Base-by-base conservation (phyloP, 2,329 filamentous ascomycete genomes). In the Claviceps quebecensis region DNA sequence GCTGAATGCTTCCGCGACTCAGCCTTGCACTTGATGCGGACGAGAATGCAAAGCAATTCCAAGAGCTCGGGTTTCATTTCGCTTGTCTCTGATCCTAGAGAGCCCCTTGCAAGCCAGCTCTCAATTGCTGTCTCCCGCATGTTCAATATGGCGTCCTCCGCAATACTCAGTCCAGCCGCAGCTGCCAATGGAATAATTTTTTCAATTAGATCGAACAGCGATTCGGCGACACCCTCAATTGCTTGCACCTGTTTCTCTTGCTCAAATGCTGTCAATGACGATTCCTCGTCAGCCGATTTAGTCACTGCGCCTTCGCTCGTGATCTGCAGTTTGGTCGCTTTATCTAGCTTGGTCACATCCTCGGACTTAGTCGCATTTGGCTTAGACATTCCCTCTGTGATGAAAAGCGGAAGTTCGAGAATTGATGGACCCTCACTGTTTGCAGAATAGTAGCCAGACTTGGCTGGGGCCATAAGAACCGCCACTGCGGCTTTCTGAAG, bases 111-210 rank as follows among this genome's bases (percentile, higher is more conserved):
- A 6, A 59, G 49, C 62, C 61, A 65, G 19, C 56, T 52, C 1
- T 60, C 56, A 11, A 64, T 54, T 3, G 61, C 56, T 0, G 55
- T 56, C 5, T 64, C 59, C 19, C 62, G 56, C 8, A 66, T 58
- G 1, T 57, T 60, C 4, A 57, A 48, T 22, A 56, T 39, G 1
- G 45, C 46, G 14, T 56, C 50, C 4, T 56, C 53, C 3, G 51
- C 49, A 4, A 57, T 13, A 23, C 43, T 7, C 0, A 54, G 13
- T 8, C 54, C 56, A 11, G 52, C 22, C n/a, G 53, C 48, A 19
- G 48, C 41, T 29, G 58, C 46, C 29, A 55, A 52, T 11, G 52
- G 50, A 6, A 63, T 38, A 5, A 59, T 56, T 4, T 51, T 47
- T 5, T 56, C 47, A 13, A 58, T 53, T 1, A 59, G 43, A 2